These are phyloP conservation scores for Nematocida sp. DNA, from an alignment of 371 early-diverging fungal genomes.

Conservation along the genomic window DNA sequence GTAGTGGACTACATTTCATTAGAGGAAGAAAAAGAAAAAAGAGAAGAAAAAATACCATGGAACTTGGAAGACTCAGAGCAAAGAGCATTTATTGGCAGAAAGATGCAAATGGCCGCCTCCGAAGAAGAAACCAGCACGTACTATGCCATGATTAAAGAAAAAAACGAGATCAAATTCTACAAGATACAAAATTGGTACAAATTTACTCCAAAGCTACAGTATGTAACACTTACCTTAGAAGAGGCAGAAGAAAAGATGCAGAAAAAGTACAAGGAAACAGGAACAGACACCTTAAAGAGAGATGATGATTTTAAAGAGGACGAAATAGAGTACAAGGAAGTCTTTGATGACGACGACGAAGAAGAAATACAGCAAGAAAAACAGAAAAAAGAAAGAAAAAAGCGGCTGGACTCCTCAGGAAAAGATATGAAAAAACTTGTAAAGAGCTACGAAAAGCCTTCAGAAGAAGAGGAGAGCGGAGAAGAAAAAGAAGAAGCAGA, in stretches of 20 bases:
- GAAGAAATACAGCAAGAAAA: constrained; percentile 54
- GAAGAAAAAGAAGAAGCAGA: not conserved
- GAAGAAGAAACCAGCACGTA: constrained; percentile 52
- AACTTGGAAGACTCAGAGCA: constrained; percentile 58
- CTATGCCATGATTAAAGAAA: constrained; percentile 63
- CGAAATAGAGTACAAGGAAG: constrained; percentile 66
- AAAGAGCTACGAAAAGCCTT: constrained; percentile 54
- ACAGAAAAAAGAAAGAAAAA: constrained; percentile 39
- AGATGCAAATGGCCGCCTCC: constrained; percentile 51
- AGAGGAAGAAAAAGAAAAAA: constrained; percentile 59
- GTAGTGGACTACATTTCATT: constrained; percentile 62
- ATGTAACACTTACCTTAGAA: constrained; percentile 75
- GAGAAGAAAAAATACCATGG: constrained; percentile 60
- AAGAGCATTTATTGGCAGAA: constrained; percentile 55
- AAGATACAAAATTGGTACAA: constrained; percentile 82
- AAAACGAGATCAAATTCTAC: constrained; percentile 72
- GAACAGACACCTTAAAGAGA: constrained; percentile 66
- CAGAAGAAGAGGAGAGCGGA: constrained; percentile 41
- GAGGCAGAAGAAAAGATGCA: constrained; percentile 81
- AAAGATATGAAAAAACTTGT: constrained; percentile 61
- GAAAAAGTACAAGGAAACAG: constrained; percentile 41
- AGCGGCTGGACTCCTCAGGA: constrained; percentile 56
- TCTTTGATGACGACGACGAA: constrained; percentile 67
- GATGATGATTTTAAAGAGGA: constrained; percentile 68
- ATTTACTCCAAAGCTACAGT: constrained; percentile 74